phyloP scores from a whole-genome alignment of 768 basidiomycete species.

The Fomitopsis serialis region DNA sequence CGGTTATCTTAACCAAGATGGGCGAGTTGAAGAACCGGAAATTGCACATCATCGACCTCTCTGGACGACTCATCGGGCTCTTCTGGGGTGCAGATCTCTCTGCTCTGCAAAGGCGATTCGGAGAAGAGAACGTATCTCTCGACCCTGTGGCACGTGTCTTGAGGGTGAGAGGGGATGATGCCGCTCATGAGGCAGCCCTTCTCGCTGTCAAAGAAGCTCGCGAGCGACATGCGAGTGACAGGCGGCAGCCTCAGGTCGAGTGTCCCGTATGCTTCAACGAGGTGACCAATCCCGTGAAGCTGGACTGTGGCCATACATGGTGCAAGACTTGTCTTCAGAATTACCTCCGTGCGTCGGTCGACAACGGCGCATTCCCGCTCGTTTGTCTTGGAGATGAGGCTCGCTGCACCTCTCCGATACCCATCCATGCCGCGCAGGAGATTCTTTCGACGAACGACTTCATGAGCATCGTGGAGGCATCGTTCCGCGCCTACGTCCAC shows the following conservation, averaged over 20 bases:
- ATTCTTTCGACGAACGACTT: slow-evolving; percentile 50
- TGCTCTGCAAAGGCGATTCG: slow-evolving; percentile 43
- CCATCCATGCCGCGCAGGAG: slow-evolving; percentile 44
- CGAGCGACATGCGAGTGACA: slow-evolving; percentile 22
- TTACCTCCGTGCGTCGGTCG: slow-evolving; percentile 54
- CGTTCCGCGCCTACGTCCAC: slow-evolving; percentile 59
- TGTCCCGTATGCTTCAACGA: slow-evolving; percentile 74
- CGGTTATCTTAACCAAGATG: slow-evolving; percentile 43
- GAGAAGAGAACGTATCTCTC: slow-evolving; percentile 50
- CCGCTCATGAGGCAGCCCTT: slow-evolving; percentile 37
- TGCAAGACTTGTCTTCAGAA: slow-evolving; percentile 56
- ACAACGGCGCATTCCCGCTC: slow-evolving; percentile 63
- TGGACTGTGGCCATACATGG: slow-evolving; percentile 65
- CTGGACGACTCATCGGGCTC: slow-evolving; percentile 37
- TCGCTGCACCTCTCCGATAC: slow-evolving; percentile 50
- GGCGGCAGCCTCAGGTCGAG: slow-evolving; percentile 10
- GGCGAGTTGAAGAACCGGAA: slow-evolving; percentile 36
- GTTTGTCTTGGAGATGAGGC: slow-evolving; percentile 64
- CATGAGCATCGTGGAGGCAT: slow-evolving; percentile 47
- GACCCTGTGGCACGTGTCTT: slow-evolving; percentile 40
- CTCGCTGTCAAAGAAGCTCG: slow-evolving; percentile 30
- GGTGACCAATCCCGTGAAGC: slow-evolving; percentile 42
- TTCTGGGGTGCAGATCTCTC: slow-evolving; percentile 44
- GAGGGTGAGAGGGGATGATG: slow-evolving; percentile 50
- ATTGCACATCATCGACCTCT: slow-evolving; percentile 40